Evolutionary conservation across 805 yeast genomes (phyloP).

Genomic region (Ogataea minuta): DNA sequence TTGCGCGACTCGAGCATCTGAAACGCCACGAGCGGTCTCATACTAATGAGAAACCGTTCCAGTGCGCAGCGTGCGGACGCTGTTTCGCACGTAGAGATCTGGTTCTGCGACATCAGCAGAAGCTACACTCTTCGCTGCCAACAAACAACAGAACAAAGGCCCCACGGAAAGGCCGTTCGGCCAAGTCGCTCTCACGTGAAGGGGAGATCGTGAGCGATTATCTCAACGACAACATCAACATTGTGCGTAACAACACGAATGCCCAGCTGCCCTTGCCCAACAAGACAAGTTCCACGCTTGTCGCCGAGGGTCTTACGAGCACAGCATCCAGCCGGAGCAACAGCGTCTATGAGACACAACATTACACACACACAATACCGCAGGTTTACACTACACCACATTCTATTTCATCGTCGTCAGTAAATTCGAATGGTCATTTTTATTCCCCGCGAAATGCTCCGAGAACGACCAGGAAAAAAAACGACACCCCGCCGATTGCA

Average conservation of each 20-base stretch:
- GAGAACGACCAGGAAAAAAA: conserved; percentile 15
- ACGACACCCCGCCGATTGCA: conserved; percentile 14
- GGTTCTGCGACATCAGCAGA: conserved; percentile 91
- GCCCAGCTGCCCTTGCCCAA: conserved; percentile 45
- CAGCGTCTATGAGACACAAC: conserved; percentile 12
- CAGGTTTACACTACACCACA: conserved; percentile 20
- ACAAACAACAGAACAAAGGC: conserved; percentile 34
- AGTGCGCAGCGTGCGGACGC: conserved; percentile 94
- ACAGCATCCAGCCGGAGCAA: conserved; percentile 14
- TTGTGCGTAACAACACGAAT: conserved; percentile 49
- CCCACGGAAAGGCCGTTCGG: conserved; percentile 33
- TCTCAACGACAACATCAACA: conserved; percentile 49
- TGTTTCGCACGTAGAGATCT: conserved; percentile 90
- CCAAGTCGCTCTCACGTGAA: conserved; percentile 23
- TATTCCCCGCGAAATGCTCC: conserved; percentile 18
- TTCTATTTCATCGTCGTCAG: conserved; percentile 20
- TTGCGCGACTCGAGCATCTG: conserved; percentile 92
- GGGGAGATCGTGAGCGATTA: conserved; percentile 37
- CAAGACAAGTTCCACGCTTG: conserved; percentile 11
- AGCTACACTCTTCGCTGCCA: conserved; percentile 66
- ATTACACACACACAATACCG: conserved; percentile 14
- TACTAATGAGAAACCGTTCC: conserved; percentile 94
- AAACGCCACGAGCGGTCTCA: conserved; percentile 93
- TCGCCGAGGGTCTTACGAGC: conserved; percentile 13
- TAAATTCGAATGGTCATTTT: conserved; percentile 14